Base-by-base conservation (phyloP, 1,284 basidiomycete genomes). In the Ceratobasidium sp. region DNA sequence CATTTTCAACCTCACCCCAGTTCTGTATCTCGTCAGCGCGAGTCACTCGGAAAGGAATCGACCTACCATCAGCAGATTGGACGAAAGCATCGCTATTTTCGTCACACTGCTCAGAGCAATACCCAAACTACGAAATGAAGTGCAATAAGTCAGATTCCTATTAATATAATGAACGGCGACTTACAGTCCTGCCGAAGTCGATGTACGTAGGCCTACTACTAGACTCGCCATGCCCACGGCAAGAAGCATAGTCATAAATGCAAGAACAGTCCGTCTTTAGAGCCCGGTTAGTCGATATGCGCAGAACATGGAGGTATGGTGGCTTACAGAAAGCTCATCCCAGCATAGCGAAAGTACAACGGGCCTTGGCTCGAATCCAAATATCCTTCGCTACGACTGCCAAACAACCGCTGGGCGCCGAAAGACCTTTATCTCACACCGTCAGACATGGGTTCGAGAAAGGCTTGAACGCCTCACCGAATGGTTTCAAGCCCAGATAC, bases 401-500 rank as follows among this genome's bases (percentile, higher is more conserved):
- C 20, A 23, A 68, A 68, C n/a, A 23, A 20, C n/a, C 30, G 46
- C 35, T 68, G 48, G 18, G 50, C 66, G 3, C 52, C 52, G 16
- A 68, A 68, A 10, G 66, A 68, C 18, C 48, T 68, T 23, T 7
- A 38, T 23, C 8, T 48, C n/a, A n/a, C 18, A 3, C n/a, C 16
- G 27, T 35, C 30, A 68, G 3, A 18, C 2, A n/a, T 12, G 35
- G 23, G 35, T 3, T 41, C 30, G 30, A 5, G 41, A 30, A 3
- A 3, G 14, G 20, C 30, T 27, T 23, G 18, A 35, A 20, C 33
- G 18, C 27, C 50, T 30, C 33, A 68, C 66, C 66, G 50, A 16
- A 68, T 55, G 8, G 66, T 68, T 54, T 68, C 66, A 20, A 68
- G 66, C 20, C 66, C 66, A 41, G 48, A 38, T 54, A 68, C 55